Evolutionary conservation across 495 filamentous ascomycete species (phyloP).

Genomic region (Terfezia boudieri): DNA sequence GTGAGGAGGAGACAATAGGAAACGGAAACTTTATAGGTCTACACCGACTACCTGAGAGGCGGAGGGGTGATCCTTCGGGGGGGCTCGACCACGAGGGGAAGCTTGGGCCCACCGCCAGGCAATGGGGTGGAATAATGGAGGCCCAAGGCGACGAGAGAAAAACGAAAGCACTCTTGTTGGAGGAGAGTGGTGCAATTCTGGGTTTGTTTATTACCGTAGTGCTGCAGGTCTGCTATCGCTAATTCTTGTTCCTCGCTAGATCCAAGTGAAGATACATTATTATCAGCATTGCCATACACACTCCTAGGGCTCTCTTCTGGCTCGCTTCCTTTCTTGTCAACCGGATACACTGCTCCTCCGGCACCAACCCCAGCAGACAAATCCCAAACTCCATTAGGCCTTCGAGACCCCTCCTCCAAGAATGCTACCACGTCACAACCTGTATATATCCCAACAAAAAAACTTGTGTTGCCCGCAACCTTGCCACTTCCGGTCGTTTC

Average conservation of each 20-base stretch:
- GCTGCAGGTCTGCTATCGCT: not conserved
- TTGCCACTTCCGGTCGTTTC: constrained; percentile 71
- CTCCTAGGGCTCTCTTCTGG: constrained; percentile 80
- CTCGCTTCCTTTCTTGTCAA: constrained; percentile 48
- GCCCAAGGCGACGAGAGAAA: constrained; percentile 4
- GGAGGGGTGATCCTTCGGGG: not conserved
- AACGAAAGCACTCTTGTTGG: constrained; percentile 15
- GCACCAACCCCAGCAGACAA: constrained; percentile 18
- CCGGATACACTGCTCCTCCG: not conserved
- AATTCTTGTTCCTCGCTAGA: constrained; percentile 1
- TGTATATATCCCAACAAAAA: not conserved
- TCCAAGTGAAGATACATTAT: constrained; percentile 42
- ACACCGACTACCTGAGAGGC: constrained; percentile 13
- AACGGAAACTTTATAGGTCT: constrained; percentile 18
- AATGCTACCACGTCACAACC: constrained; percentile 7
- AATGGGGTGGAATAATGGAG: constrained; percentile 6
- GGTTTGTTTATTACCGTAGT: constrained; percentile 5
- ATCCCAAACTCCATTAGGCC: constrained; percentile 28
- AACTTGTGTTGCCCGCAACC: constrained; percentile 36
- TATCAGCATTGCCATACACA: constrained; percentile 83
- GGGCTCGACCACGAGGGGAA: constrained; percentile 9
- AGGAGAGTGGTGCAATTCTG: constrained; percentile 8
- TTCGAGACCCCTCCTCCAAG: not conserved
- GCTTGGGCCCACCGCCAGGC: constrained; percentile 1
- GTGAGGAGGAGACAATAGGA: constrained; percentile 7